These are phyloP conservation scores for Iberis pinnata DNA, from an alignment of 345 rosid species.

Conservation along the genomic window DNA sequence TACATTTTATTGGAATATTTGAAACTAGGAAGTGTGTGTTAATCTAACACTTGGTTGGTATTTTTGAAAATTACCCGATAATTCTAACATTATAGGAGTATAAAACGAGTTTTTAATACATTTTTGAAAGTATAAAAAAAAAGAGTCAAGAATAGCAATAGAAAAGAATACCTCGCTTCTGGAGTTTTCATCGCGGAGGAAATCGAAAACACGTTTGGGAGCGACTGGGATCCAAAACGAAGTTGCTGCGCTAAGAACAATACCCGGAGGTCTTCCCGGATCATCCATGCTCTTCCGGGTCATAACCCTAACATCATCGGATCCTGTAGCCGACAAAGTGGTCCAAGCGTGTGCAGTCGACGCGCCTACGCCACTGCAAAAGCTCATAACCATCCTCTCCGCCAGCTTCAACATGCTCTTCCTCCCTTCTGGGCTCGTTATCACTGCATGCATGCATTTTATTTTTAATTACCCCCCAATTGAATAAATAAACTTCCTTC, in stretches of 20 bases:
- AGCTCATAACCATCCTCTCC: constrained; percentile 91
- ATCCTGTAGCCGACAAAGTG: constrained; percentile 66
- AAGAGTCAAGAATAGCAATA: too few relatives aligned
- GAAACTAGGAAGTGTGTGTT: too few relatives aligned
- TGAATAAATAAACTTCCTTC: neutral
- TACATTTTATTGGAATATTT: too few relatives aligned
- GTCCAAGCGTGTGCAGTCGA: constrained; percentile 96
- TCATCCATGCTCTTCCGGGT: constrained; percentile 95
- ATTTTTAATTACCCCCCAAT: neutral
- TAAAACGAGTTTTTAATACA: too few relatives aligned
- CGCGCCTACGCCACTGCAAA: constrained; percentile 87
- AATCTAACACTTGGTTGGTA: too few relatives aligned
- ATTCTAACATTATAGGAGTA: too few relatives aligned
- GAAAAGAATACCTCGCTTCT: constrained; percentile 92
- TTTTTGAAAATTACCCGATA: too few relatives aligned
- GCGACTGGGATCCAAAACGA: constrained; percentile 90
- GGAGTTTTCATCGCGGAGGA: constrained; percentile 79
- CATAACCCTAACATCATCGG: constrained; percentile 92
- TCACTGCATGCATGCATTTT: too few relatives aligned
- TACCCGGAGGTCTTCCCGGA: constrained; percentile 98
- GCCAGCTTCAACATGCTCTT: constrained; percentile 92
- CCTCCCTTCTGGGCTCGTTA: constrained; percentile 80
- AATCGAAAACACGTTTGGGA: constrained; percentile 64
- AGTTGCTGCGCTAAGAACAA: constrained; percentile 91
- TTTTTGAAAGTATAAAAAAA: too few relatives aligned